phyloP scores from a whole-genome alignment of 495 filamentous ascomycete species.

The Lepraria neglecta region DNA sequence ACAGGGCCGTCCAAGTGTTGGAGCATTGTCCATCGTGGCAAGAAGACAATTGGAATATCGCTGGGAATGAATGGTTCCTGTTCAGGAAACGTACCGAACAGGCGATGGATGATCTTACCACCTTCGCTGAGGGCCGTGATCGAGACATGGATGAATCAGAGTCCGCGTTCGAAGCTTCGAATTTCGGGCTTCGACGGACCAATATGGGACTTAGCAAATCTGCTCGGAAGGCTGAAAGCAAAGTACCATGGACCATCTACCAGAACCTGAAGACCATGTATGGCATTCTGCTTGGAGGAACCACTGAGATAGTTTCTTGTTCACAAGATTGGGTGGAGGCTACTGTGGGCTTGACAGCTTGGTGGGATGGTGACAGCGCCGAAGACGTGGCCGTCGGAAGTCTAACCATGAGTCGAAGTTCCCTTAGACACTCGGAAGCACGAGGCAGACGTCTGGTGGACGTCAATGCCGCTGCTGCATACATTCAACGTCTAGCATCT shows the following conservation, averaged over 20 bases:
- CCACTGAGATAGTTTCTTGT: conserved; percentile 58
- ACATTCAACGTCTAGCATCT: conserved; percentile 46
- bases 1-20: conserved; percentile 57
- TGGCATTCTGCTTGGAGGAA: conserved; percentile 64
- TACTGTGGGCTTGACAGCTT: conserved; percentile 67
- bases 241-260: conserved; percentile 80
- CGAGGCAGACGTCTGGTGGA: conserved; percentile 37
- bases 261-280: conserved; percentile 70
- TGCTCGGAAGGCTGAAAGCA: conserved; percentile 69
- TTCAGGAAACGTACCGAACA: conserved; percentile 65
- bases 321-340: conserved; percentile 86
- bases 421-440: conserved; percentile 28
- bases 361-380: conserved; percentile 79
- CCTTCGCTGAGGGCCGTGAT: conserved; percentile 67
- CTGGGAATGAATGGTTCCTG: conserved; percentile 65
- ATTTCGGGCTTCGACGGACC: conserved; percentile 46
- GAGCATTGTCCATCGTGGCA: conserved; percentile 61
- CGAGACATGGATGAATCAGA: conserved; percentile 34
- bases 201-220: conserved; percentile 49
- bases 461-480: conserved; percentile 42
- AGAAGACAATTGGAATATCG: conserved; percentile 66
- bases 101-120: conserved; percentile 58
- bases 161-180: conserved; percentile 43
- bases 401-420: conserved; percentile 32
- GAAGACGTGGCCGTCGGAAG: conserved; percentile 34